A percentile compares a stretch with the other conserved stretches of the same genome.
Conservation (phyloP, 208 protist species). For the Wallacemonas sp. region DNA sequence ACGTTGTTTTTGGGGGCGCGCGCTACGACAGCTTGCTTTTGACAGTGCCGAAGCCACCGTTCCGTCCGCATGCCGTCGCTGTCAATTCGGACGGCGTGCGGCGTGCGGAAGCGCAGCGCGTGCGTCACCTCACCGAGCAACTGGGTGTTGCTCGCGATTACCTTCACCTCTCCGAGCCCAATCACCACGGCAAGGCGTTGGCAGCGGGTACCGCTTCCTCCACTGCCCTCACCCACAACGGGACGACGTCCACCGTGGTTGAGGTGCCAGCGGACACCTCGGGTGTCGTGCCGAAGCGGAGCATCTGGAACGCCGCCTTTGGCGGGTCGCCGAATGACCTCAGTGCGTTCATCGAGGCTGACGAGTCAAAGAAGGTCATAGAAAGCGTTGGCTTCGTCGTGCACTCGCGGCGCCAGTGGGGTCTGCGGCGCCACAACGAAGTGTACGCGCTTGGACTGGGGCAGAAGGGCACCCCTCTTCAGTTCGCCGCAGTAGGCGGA, state of each 20-base stretch:
- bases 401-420: constrained; percentile 62
- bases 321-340: constrained; percentile 51
- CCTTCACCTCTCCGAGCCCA: constrained; percentile 36
- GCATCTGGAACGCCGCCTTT: constrained; percentile 79
- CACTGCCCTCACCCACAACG: too few relatives aligned
- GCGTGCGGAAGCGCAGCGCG: constrained; percentile 21
- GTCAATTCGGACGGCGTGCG: not conserved
- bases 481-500: constrained; percentile 75
- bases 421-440: constrained; percentile 45
- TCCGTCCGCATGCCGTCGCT: not conserved
- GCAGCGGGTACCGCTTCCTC: too few relatives aligned
- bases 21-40: constrained; percentile 46
- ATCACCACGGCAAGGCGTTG: not conserved
- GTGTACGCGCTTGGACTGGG: constrained; percentile 67
- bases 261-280: not conserved
- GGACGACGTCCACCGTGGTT: not conserved
- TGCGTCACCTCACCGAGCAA: constrained; percentile 68
- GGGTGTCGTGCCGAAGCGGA: constrained; percentile 37
- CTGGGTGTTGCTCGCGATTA: constrained; percentile 70
- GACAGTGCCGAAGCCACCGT: constrained; percentile 1
- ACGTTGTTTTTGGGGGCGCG: constrained; percentile 79
- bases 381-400: constrained; percentile 56
- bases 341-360: constrained; percentile 36
- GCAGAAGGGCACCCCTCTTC: constrained; percentile 67
- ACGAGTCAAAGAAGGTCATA: constrained; percentile 24